Evolutionary conservation across 208 protist species (phyloP).

Genomic region (Porcisia hertigi): DNA sequence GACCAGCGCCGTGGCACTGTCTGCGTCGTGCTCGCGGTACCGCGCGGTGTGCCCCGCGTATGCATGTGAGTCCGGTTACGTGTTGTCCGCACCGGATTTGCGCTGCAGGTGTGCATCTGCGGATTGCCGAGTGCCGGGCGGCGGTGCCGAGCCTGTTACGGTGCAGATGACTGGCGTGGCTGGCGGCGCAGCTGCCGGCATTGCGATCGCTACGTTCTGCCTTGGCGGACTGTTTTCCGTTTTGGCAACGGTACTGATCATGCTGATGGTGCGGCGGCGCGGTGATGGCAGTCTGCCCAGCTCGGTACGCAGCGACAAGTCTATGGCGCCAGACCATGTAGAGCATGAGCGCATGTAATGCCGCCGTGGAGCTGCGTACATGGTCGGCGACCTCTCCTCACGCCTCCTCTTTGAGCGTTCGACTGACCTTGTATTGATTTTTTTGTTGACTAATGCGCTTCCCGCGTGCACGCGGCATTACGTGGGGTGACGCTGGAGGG

Average conservation of each 20-base stretch:
- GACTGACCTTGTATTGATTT: background rate
- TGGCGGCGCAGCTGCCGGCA: conserved; percentile 13
- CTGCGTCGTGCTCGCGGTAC: conserved; percentile 15
- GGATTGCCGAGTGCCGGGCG: background rate
- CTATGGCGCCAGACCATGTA: background rate
- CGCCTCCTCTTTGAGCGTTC: background rate
- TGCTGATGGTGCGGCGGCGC: conserved; percentile 10
- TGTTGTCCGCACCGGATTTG: background rate
- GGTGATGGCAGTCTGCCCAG: background rate
- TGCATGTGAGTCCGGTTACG: conserved; percentile 14
- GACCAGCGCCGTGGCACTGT: conserved; percentile 3
- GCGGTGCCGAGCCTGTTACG: background rate
- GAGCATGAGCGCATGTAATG: background rate
- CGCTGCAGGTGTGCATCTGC: conserved; percentile 13
- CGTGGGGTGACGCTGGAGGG: background rate
- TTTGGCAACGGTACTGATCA: conserved; percentile 4
- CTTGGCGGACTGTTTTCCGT: background rate
- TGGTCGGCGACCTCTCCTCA: background rate
- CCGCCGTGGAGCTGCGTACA: background rate
- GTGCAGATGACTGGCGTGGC: conserved; percentile 16
- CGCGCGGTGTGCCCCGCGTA: conserved; percentile 19
- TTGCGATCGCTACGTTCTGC: conserved; percentile 17
- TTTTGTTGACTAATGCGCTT: background rate
- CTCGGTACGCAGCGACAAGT: background rate
- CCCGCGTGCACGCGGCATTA: background rate